Percentiles rank a stretch among this genome's conserved stretches.
Evolutionary conservation across 805 yeast genomes (phyloP).

Genomic region (Monosporozyma yasuniensis): DNA sequence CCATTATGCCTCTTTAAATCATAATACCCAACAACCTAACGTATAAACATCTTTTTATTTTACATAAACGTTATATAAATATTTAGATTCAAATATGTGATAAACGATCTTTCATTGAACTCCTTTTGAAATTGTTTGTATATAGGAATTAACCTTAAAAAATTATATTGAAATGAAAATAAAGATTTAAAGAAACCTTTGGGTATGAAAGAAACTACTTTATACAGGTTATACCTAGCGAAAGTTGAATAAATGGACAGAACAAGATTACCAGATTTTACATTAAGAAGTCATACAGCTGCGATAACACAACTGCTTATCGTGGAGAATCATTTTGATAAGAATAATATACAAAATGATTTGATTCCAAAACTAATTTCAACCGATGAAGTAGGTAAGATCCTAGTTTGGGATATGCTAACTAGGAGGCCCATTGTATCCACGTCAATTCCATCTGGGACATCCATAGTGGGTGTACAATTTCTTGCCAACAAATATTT

Average conservation of each 20-base stretch:
- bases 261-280: slow-evolving; percentile 3
- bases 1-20: background rate
- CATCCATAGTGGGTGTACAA: slow-evolving; percentile 16
- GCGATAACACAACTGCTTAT: slow-evolving; percentile 6
- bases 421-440: slow-evolving; percentile 19
- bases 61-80: background rate
- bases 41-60: background rate
- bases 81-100: background rate
- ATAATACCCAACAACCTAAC: background rate
- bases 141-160: too few relatives aligned
- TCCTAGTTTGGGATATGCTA: slow-evolving; percentile 23
- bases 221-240: too few relatives aligned
- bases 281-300: slow-evolving; percentile 7
- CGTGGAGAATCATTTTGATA: background rate
- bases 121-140: too few relatives aligned
- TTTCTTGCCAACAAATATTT: slow-evolving; percentile 6
- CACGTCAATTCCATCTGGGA: slow-evolving; percentile 5
- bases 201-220: too few relatives aligned
- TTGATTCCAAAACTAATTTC: slow-evolving; percentile 15
- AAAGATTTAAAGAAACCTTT: too few relatives aligned
- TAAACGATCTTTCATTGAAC: too few relatives aligned
- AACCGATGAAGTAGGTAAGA: slow-evolving; percentile 21
- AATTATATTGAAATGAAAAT: too few relatives aligned
- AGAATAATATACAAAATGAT: background rate
- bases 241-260: too few relatives aligned